Conservation (phyloP, 2,329 filamentous ascomycete genomes). For the Cryphonectria carpinicola region DNA sequence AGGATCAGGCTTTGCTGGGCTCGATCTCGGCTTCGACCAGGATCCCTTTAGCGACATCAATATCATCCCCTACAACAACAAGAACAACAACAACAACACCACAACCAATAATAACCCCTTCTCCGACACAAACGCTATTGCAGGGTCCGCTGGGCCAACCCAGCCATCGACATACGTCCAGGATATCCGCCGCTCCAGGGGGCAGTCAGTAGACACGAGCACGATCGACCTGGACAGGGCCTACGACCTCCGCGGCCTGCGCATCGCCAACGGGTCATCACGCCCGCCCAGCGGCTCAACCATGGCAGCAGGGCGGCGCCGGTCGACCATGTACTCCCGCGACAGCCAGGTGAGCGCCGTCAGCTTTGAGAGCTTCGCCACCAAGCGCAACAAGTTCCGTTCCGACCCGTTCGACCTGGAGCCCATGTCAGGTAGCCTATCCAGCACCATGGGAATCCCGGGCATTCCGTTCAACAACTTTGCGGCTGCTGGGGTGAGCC, state of each 20-base stretch:
- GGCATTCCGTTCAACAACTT: constrained; percentile 37
- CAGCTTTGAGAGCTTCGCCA: constrained; percentile 50
- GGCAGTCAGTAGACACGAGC: constrained; percentile 44
- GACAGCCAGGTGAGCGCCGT: constrained; percentile 48
- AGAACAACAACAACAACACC: constrained; percentile 46
- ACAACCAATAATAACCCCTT: constrained; percentile 52
- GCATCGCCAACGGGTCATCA: constrained; percentile 25
- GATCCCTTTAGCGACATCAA: constrained; percentile 57
- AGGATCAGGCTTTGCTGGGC: constrained; percentile 42
- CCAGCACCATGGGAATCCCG: constrained; percentile 35
- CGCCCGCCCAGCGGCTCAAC: constrained; percentile 21
- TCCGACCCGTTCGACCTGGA: constrained; percentile 71
- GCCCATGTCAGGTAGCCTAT: constrained; percentile 46
- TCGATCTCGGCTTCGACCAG: constrained; percentile 43
- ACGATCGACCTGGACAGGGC: constrained; percentile 34
- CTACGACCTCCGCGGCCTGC: constrained; percentile 19
- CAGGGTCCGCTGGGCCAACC: constrained; percentile 32
- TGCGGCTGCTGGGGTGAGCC: constrained; percentile 34
- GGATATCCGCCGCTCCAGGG: constrained; percentile 54
- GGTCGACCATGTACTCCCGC: constrained; percentile 34
- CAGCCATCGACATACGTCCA: constrained; percentile 49
- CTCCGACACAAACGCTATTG: constrained; percentile 52
- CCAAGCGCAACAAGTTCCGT: constrained; percentile 59
- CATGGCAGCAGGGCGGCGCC: neutral
- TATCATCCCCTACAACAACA: constrained; percentile 43